These are phyloP conservation scores for Corynespora cassiicola DNA, from an alignment of 2,329 filamentous ascomycete genomes.

Conservation along the genomic window DNA sequence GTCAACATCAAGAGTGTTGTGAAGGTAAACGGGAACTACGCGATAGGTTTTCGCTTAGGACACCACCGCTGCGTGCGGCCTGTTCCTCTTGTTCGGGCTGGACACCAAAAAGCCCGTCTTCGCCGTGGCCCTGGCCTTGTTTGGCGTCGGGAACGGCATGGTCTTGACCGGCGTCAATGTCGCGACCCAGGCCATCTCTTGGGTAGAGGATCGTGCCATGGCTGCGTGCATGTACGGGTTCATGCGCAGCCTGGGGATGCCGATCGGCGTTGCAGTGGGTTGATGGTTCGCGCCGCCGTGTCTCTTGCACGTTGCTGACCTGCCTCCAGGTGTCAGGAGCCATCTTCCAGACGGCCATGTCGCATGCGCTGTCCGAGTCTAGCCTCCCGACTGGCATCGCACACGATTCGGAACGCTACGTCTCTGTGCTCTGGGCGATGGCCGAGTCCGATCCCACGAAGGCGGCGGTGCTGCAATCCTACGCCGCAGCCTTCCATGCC, in stretches of 20 bases:
- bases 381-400: constrained; percentile 29
- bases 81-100: constrained; percentile 45
- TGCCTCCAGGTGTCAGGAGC: constrained; percentile 38
- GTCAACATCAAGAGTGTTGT: no score
- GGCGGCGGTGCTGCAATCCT: constrained; percentile 25
- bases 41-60: no score
- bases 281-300: no score
- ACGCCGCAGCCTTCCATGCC: constrained; percentile 31
- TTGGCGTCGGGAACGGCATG: constrained; percentile 52
- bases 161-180: constrained; percentile 50
- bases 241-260: constrained; percentile 52
- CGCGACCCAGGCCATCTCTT: constrained; percentile 46
- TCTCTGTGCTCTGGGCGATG: constrained; percentile 29
- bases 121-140: constrained; percentile 44
- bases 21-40: no score
- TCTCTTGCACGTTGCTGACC: no score
- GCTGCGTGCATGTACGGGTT: constrained; percentile 49
- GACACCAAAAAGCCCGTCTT: constrained; percentile 43
- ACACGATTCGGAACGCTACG: constrained; percentile 35
- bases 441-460: constrained; percentile 17
- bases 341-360: constrained; percentile 51
- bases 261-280: constrained; percentile 51
- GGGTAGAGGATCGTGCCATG: constrained; percentile 36
- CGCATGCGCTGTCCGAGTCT: constrained; percentile 26
- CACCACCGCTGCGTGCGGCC: constrained; percentile 43